Evolutionary conservation across 768 basidiomycete genomes (phyloP).

Genomic region (Cystofilobasidium ferigula): DNA sequence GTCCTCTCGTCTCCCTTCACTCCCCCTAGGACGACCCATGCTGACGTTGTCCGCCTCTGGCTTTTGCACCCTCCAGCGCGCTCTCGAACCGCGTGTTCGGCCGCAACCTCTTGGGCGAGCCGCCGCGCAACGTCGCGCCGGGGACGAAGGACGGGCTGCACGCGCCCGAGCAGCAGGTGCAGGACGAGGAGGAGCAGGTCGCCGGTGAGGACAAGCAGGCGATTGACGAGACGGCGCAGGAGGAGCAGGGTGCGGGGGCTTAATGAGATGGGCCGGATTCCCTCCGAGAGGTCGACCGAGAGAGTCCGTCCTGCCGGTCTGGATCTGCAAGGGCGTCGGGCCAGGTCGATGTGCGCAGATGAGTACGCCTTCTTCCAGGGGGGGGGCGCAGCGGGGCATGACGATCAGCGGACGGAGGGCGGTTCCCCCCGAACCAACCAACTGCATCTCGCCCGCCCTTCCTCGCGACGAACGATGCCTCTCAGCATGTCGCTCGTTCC

Average conservation of each 20-base stretch:
- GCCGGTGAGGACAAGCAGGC: conserved; percentile 12
- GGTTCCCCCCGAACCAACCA: no score
- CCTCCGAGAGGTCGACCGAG: no score
- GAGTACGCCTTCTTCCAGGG: no score
- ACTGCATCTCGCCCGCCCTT: no score
- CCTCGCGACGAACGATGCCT: no score
- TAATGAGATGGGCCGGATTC: no score
- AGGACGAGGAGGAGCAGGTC: conserved; percentile 19
- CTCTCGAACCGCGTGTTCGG: conserved; percentile 76
- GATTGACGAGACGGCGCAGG: conserved; percentile 27
- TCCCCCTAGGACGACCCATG: conserved; percentile 3
- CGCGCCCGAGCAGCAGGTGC: conserved; percentile 15
- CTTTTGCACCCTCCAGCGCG: conserved; percentile 47
- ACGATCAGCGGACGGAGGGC: no score
- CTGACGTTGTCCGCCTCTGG: conserved; percentile 7
- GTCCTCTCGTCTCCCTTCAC: conserved; percentile 26
- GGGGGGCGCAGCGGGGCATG: no score
- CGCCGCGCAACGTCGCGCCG: conserved; percentile 15
- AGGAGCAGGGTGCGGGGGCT: neutral
- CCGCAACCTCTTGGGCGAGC: conserved; percentile 54
- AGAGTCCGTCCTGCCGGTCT: no score
- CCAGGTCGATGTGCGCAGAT: no score
- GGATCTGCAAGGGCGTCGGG: no score
- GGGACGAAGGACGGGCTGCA: neutral
- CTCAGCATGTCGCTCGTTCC: no score